These are phyloP conservation scores for Triadica sebifera DNA, from an alignment of 345 rosid species.

Conservation along the genomic window DNA sequence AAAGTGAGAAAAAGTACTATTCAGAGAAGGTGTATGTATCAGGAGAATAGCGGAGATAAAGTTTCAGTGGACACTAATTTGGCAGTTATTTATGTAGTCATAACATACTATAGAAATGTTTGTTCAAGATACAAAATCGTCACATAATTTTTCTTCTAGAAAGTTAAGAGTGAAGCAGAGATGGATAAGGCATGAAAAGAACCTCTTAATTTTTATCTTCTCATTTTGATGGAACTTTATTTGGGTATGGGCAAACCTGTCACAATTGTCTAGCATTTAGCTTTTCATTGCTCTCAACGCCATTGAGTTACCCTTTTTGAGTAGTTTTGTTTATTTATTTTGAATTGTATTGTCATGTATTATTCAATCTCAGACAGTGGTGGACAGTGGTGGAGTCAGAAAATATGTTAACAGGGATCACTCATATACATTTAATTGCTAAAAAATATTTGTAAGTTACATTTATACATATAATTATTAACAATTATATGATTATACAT, in stretches of 20 bases:
- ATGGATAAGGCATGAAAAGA: slow-evolving; percentile 5
- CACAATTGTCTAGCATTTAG: neutral
- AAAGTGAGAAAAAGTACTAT: slow-evolving; percentile 66
- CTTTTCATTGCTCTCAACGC: neutral
- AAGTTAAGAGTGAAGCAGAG: neutral
- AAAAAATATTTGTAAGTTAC: too few relatives aligned
- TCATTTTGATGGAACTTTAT: slow-evolving; percentile 9
- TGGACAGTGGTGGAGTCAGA: too few relatives aligned
- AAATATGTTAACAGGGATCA: too few relatives aligned
- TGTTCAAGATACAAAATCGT: slow-evolving; percentile 1
- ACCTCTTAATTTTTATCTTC: neutral
- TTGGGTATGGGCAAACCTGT: neutral
- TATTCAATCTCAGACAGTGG: neutral
- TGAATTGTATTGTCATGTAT: neutral
- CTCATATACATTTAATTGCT: too few relatives aligned
- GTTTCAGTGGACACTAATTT: slow-evolving; percentile 10
- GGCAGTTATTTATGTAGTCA: slow-evolving; percentile 16
- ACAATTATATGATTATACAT: too few relatives aligned
- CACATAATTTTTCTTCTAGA: neutral
- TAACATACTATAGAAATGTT: slow-evolving; percentile 16
- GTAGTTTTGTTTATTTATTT: neutral
- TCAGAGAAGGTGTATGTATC: slow-evolving; percentile 54
- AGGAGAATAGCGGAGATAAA: slow-evolving; percentile 38
- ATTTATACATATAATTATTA: too few relatives aligned
- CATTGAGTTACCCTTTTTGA: neutral